Base-by-base conservation (phyloP, 345 rosid genomes). In the Clausena lansium region DNA sequence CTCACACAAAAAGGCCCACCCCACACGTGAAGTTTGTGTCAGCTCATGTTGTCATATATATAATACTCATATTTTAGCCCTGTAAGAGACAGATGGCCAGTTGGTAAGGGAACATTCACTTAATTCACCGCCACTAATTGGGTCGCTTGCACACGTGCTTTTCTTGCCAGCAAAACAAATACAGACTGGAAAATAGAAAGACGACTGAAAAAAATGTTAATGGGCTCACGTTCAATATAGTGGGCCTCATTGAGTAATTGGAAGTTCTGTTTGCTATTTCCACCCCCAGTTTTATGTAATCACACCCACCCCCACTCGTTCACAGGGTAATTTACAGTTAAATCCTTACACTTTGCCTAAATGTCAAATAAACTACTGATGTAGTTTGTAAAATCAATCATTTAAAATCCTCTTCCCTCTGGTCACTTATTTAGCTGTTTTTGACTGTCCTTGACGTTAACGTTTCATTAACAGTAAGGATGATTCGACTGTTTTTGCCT, bases 81-180 rank as follows among this genome's bases (percentile, higher is more conserved):
- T 9, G 38, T 25, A 64, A 32, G 67, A 55, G 67, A 52, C 80
- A 72, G 62, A 67, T 32, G 67, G 84, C 76, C 79, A 47, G 88
- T 74, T 61, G 85, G 81, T 76, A 71, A 85, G 88, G 85, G 83
- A 41, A 78, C 85, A 80, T 67, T 64, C 82, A 80, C 69, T 75
- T 63, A 73, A 41, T 69, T 69, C 59, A 58, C 67, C 65, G n/a
- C 57, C 81, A 24, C 17, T 17, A 68, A 33, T 36, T 60, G 22
- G 45, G 36, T 66, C 27, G 66, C 62, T 5, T 47, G 71, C 73
- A 20, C 58, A 75, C 80, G 67, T 77, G 82, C 47, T 54, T 64
- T 52, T 17, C 57, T 52, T 52, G 22, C 50, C 5, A 13, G 50
- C 17, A 11, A 13, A 45, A 45, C 50, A 3, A 45, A 0, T 14